phyloP scores from a whole-genome alignment of 1,284 basidiomycete species.

The Taiwanofungus camphoratus region DNA sequence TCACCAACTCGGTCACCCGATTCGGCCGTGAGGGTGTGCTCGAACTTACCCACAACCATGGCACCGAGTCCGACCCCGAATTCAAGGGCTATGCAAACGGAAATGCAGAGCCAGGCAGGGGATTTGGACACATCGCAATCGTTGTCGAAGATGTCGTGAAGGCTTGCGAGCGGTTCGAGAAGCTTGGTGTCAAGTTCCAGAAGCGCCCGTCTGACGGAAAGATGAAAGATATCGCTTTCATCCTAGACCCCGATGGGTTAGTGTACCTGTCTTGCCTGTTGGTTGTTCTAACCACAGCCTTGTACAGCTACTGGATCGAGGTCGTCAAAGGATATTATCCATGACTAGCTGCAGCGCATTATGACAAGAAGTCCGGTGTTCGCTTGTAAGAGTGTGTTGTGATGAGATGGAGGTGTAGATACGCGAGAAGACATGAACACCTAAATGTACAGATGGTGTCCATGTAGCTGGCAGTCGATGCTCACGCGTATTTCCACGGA shows the following conservation, averaged over 20 bases:
- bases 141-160: constrained; percentile 79
- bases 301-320: constrained; percentile 21
- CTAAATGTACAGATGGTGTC: not conserved
- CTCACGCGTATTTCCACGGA: too few relatives aligned
- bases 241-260: constrained; percentile 82
- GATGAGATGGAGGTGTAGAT: too few relatives aligned
- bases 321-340: constrained; percentile 11
- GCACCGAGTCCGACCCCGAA: constrained; percentile 73
- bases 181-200: constrained; percentile 82
- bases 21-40: constrained; percentile 74
- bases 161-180: constrained; percentile 82
- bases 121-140: constrained; percentile 87
- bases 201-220: constrained; percentile 83
- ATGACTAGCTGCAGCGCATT: not conserved
- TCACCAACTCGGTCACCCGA: constrained; percentile 37
- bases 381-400: too few relatives aligned
- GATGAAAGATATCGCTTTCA: constrained; percentile 86
- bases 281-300: not conserved
- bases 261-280: constrained; percentile 13
- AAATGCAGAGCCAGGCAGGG: constrained; percentile 77
- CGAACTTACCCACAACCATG: constrained; percentile 88
- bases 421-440: not conserved
- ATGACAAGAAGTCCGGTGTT: too few relatives aligned
- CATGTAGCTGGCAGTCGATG: too few relatives aligned
- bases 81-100: constrained; percentile 82